Percentiles rank a stretch among this genome's conserved stretches.
These are phyloP conservation scores for Puya raimondii DNA, from an alignment of 176 grass and related monocot genomes.

Conservation along the genomic window DNA sequence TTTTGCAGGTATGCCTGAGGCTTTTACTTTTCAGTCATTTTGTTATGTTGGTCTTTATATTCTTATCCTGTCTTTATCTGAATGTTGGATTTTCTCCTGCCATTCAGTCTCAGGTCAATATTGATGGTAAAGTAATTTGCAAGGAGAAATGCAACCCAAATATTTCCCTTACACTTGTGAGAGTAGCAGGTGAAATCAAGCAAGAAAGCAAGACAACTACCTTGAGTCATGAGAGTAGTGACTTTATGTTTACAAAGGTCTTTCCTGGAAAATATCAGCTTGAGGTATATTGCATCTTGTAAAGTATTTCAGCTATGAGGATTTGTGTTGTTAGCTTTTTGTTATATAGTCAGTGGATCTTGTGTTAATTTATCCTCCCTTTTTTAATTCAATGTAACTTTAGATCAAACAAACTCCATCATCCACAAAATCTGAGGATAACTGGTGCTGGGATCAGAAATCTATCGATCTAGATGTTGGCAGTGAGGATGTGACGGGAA, in stretches of 20 bases:
- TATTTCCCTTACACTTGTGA: conserved; percentile 64
- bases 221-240: conserved; percentile 50
- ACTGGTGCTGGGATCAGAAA: conserved; percentile 87
- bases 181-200: conserved; percentile 36
- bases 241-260: conserved; percentile 77
- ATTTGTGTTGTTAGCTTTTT: not conserved
- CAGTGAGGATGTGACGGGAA: conserved; percentile 59
- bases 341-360: not conserved
- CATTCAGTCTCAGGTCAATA: conserved; percentile 74
- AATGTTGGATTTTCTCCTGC: conserved; percentile 4
- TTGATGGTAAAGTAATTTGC: conserved; percentile 76
- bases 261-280: conserved; percentile 93
- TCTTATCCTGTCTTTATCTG: conserved; percentile 17
- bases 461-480: conserved; percentile 63
- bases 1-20: conserved; percentile 63
- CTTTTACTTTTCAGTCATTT: conserved; percentile 11
- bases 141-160: conserved; percentile 76
- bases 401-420: conserved; percentile 49
- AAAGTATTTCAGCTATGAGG: not conserved
- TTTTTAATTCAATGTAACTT: conserved; percentile 3
- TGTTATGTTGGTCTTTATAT: not conserved
- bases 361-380: not conserved
- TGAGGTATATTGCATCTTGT: conserved; percentile 34
- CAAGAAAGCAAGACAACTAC: conserved; percentile 55
- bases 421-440: conserved; percentile 34